These are phyloP conservation scores for Globisporangium rhizosaccharum DNA, from an alignment of 352 stramenopile species.

Conservation along the genomic window DNA sequence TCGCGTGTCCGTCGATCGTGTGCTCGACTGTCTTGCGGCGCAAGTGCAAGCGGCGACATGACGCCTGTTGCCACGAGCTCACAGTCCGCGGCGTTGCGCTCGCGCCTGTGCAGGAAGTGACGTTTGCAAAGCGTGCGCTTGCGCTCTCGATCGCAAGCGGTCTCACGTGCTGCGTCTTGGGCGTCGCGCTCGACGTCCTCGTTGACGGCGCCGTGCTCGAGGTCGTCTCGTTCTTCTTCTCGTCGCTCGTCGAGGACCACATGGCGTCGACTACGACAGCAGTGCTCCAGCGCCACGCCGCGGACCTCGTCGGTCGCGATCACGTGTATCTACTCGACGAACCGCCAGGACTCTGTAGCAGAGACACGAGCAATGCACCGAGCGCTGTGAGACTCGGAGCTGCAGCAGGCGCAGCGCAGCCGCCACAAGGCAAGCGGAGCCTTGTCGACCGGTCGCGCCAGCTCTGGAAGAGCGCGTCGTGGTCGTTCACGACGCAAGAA, in stretches of 20 bases:
- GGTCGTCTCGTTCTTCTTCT: constrained; percentile 20
- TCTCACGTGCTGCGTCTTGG: constrained; percentile 20
- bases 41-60: constrained; percentile 19
- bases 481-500: constrained; percentile 11
- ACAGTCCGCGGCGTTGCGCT: constrained; percentile 6
- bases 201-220: constrained; percentile 21
- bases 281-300: constrained; percentile 5
- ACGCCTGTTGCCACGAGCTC: constrained; percentile 13
- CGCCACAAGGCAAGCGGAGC: background rate
- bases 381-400: too few relatives aligned
- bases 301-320: constrained; percentile 12
- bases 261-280: constrained; percentile 10
- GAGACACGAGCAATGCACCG: background rate
- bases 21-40: constrained; percentile 17
- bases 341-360: constrained; percentile 1
- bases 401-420: too few relatives aligned
- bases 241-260: constrained; percentile 8
- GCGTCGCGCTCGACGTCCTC: constrained; percentile 21
- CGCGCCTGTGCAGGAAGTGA: constrained; percentile 12
- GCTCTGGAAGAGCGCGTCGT: constrained; percentile 15
- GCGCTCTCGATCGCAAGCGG: constrained; percentile 19
- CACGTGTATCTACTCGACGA: constrained; percentile 10
- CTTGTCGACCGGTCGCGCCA: constrained; percentile 1
- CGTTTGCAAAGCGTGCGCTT: constrained; percentile 19
- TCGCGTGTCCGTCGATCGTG: constrained; percentile 17